These are phyloP conservation scores for Raphanus sativus DNA, from an alignment of 345 rosid genomes.

Conservation along the genomic window DNA sequence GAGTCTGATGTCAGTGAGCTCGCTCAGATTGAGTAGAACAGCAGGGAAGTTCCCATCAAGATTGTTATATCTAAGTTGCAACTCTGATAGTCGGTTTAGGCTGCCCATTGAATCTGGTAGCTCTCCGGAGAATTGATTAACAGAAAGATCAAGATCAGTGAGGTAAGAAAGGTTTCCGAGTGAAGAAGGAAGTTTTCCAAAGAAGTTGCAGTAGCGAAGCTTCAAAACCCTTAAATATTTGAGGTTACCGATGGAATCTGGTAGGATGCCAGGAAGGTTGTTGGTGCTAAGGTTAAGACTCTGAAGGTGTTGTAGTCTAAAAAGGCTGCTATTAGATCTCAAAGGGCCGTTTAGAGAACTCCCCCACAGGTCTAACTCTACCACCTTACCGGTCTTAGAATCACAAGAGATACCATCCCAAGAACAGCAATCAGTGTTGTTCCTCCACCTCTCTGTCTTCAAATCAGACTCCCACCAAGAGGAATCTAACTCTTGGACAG, in stretches of 20 bases:
- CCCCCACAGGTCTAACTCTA: not conserved
- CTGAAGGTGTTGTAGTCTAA: constrained; percentile 2
- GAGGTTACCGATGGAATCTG: not conserved
- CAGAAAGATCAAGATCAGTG: not conserved
- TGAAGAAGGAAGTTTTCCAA: not conserved
- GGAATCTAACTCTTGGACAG: not conserved
- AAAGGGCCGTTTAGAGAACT: not conserved
- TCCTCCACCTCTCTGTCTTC: constrained; percentile 1
- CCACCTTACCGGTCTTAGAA: not conserved
- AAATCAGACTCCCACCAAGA: not conserved
- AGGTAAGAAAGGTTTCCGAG: not conserved
- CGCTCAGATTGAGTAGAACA: not conserved
- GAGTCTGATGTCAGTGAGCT: not conserved
- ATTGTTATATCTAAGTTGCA: not conserved
- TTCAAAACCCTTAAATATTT: not conserved
- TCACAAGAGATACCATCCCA: not conserved
- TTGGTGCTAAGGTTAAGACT: not conserved
- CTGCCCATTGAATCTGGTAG: not conserved
- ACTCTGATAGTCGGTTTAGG: not conserved
- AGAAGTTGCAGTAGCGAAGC: not conserved
- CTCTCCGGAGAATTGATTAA: not conserved
- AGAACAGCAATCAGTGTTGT: not conserved
- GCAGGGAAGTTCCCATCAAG: not conserved
- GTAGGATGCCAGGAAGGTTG: not conserved
- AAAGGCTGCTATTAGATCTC: constrained; percentile 4